Evolutionary conservation across 139 green algal genomes (phyloP).

Genomic region (Ettlia oleoabundans): DNA sequence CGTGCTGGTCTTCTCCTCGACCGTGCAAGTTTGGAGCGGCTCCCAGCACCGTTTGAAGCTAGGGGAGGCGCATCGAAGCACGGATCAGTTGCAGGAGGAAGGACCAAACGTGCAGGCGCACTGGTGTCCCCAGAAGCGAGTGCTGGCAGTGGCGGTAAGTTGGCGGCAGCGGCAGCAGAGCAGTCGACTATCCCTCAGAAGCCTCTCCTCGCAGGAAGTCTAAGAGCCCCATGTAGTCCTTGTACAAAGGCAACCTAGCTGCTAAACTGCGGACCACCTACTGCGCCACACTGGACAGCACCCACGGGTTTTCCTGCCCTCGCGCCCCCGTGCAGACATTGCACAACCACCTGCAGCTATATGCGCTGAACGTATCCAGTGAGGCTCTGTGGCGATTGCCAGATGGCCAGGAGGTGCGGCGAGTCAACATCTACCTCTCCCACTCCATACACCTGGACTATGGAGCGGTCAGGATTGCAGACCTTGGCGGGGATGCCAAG

Average conservation of each 20-base stretch:
- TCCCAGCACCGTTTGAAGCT: slow-evolving; percentile 64
- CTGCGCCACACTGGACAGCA: no score
- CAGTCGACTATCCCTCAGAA: background rate
- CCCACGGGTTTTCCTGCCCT: background rate
- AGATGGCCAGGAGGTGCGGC: slow-evolving; percentile 11
- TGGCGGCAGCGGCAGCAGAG: background rate
- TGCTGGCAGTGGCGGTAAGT: slow-evolving; percentile 74
- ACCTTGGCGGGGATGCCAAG: slow-evolving; percentile 28
- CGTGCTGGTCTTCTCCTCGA: slow-evolving; percentile 54
- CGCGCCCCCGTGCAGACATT: slow-evolving; percentile 60
- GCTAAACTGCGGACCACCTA: no score
- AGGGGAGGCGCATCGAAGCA: slow-evolving; percentile 44
- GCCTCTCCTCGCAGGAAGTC: no score
- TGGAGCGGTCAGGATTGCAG: slow-evolving; percentile 35
- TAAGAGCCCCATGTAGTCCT: no score
- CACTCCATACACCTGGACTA: slow-evolving; percentile 35
- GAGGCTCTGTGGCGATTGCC: slow-evolving; percentile 52
- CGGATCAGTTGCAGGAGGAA: slow-evolving; percentile 57
- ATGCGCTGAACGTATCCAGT: slow-evolving; percentile 64
- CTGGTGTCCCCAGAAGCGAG: slow-evolving; percentile 61
- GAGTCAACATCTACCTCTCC: slow-evolving; percentile 68
- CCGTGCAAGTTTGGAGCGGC: slow-evolving; percentile 72
- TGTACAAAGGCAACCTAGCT: no score
- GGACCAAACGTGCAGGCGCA: slow-evolving; percentile 62
- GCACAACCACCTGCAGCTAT: slow-evolving; percentile 68